Evolutionary conservation across 2,329 filamentous ascomycete species (phyloP), one percentile per base, ranked within the genome.

Genomic region (Colletotrichum sojae): DNA sequence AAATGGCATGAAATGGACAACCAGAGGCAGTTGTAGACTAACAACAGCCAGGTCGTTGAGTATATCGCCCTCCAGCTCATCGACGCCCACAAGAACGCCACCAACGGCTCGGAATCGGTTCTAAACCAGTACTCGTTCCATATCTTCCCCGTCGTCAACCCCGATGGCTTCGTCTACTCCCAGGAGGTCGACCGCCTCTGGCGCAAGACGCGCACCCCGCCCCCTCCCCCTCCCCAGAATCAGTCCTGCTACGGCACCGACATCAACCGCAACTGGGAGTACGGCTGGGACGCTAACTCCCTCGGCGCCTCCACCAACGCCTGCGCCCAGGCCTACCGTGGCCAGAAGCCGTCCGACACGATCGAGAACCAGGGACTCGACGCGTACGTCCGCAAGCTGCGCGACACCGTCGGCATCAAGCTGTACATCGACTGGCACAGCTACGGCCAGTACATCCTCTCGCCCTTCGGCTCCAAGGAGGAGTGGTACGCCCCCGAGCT

Each of bases 111-210:
- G 10, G 78, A 77, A 3, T 69, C 78, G 1, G 82, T 85, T 69
- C 79, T 89, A 46, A 82, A 89, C 76, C 84, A 82, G 57, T 89
- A 88, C 72, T 87, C 89, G 76, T 88, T 85, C 72, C 88, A 85
- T 77, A 84, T 89, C 74, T 80, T 86, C 68, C 84, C 84, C 6
- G 74, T 86, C 43, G 82, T 84, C 31, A 86, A 86, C 73, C 84
- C 84, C 5, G 83, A 85, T 70, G 82, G 84, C 56, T 86, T 85
- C 73, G 76, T 82, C 16, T 84, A 83, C 74, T 79, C 82, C 2
- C 83, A 85, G 64, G 81, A 78, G 5, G 79, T 74, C 9, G 77
- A 86, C 67, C 80, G 84, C n/a, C 76, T 86, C 54, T 86, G 84
- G 84, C 79, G 86, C 48, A 88, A 88, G 76, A 87, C 86, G 72